Evolutionary conservation across 2,329 filamentous ascomycete genomes (phyloP).

Genomic region (Stagonosporopsis rhizophila): DNA sequence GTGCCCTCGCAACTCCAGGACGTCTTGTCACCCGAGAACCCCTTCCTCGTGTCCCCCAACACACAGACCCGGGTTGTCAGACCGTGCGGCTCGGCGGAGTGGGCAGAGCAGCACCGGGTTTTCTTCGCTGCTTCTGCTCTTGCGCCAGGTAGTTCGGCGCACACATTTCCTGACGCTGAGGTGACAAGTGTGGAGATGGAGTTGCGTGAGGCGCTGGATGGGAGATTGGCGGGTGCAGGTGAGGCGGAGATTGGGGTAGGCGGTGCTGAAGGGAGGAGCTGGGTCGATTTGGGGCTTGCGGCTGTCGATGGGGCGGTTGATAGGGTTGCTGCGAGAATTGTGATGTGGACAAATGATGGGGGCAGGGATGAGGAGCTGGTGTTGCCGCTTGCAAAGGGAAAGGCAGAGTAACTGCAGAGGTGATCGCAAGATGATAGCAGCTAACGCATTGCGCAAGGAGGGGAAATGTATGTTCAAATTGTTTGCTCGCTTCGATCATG

Average conservation of each 20-base stretch:
- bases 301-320: constrained; percentile 34
- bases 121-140: constrained; percentile 1
- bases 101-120: constrained; percentile 5
- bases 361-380: constrained; percentile 28
- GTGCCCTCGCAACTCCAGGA: no score
- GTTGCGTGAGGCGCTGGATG: constrained; percentile 4
- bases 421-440: background rate
- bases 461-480: background rate
- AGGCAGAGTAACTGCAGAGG: background rate
- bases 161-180: background rate
- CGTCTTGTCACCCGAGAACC: constrained; percentile 1
- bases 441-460: background rate
- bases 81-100: background rate
- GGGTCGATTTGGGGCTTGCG: constrained; percentile 27
- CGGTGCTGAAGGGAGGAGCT: constrained; percentile 12
- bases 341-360: constrained; percentile 35
- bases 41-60: constrained; percentile 1
- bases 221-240: background rate
- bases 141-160: background rate
- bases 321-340: constrained; percentile 25
- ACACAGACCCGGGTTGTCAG: no score
- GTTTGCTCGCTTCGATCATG: background rate
- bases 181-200: background rate
- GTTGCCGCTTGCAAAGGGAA: constrained; percentile 26
- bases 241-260: background rate